Percentiles rank a stretch among this genome's conserved stretches.
Conservation (phyloP, 306 rosid genomes). For the Medicago lupulina region DNA sequence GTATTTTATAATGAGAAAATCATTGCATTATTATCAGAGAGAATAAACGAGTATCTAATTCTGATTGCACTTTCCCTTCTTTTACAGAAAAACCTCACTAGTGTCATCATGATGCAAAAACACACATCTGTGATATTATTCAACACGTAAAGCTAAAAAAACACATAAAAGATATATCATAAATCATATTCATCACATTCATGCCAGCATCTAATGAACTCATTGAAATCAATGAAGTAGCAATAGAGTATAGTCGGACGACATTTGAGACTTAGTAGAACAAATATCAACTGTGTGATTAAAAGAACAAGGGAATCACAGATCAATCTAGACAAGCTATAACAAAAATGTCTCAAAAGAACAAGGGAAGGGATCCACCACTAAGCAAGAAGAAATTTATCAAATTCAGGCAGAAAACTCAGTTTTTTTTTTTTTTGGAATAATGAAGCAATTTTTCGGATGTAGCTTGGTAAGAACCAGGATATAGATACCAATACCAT, state of each 20-base stretch:
- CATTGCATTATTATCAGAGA: conserved; percentile 19
- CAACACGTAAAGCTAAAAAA: neutral
- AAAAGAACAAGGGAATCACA: neutral
- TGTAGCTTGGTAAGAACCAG: conserved; percentile 1
- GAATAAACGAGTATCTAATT: neutral
- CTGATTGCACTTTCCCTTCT: neutral
- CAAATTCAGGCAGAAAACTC: conserved; percentile 8
- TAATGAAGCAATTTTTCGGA: neutral
- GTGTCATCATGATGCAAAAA: neutral
- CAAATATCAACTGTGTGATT: conserved; percentile 12
- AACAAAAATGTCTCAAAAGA: conserved; percentile 5
- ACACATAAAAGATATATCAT: neutral
- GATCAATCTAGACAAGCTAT: conserved; percentile 11
- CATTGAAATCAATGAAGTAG: neutral
- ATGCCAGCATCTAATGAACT: neutral
- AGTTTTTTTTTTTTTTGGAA: conserved; percentile 7
- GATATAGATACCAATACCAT: neutral
- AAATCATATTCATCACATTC: conserved; percentile 12
- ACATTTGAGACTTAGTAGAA: neutral
- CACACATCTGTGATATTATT: conserved; percentile 7
- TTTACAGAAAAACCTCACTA: conserved; percentile 20
- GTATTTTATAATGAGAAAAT: conserved; percentile 5
- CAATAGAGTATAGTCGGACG: neutral
- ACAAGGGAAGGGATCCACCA: conserved; percentile 23
- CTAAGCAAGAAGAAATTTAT: conserved; percentile 6